phyloP scores from a whole-genome alignment of 2,329 filamentous ascomycete genomes.

The Colletotrichum coccodes region DNA sequence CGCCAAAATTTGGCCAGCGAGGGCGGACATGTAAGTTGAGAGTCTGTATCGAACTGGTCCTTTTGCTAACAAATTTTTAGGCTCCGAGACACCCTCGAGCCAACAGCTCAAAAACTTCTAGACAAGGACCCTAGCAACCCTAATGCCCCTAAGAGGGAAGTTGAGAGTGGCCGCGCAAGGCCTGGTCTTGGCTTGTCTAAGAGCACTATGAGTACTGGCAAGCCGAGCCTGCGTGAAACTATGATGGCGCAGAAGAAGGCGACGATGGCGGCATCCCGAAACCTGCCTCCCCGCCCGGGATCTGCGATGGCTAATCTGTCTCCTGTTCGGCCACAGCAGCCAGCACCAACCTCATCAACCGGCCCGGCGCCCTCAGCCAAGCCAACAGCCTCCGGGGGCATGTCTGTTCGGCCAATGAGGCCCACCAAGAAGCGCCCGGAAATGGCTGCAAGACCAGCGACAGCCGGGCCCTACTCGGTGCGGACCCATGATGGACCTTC shows the following conservation, averaged over 20 bases:
- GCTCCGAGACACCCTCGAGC: conserved; percentile 82
- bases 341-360: conserved; percentile 41
- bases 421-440: conserved; percentile 69
- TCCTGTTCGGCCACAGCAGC: conserved; percentile 56
- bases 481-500: conserved; percentile 59
- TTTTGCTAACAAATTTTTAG: conserved; percentile 49
- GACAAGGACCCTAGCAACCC: conserved; percentile 88
- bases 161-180: conserved; percentile 57
- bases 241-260: conserved; percentile 86
- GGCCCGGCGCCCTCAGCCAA: conserved; percentile 48
- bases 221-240: conserved; percentile 80
- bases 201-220: conserved; percentile 67
- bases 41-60: neutral
- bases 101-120: conserved; percentile 81
- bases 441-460: conserved; percentile 67
- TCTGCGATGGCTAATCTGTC: conserved; percentile 49
- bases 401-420: conserved; percentile 72
- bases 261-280: conserved; percentile 57
- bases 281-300: conserved; percentile 65
- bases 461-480: conserved; percentile 73
- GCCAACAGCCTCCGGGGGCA: conserved; percentile 61
- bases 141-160: conserved; percentile 70
- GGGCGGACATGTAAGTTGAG: conserved; percentile 74
- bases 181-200: conserved; percentile 71
- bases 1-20: conserved; percentile 78